A percentile compares a stretch with the other conserved stretches of the same genome.
These are phyloP conservation scores for Candida dajiaensis DNA, from an alignment of 805 yeast genomes.

Conservation along the genomic window DNA sequence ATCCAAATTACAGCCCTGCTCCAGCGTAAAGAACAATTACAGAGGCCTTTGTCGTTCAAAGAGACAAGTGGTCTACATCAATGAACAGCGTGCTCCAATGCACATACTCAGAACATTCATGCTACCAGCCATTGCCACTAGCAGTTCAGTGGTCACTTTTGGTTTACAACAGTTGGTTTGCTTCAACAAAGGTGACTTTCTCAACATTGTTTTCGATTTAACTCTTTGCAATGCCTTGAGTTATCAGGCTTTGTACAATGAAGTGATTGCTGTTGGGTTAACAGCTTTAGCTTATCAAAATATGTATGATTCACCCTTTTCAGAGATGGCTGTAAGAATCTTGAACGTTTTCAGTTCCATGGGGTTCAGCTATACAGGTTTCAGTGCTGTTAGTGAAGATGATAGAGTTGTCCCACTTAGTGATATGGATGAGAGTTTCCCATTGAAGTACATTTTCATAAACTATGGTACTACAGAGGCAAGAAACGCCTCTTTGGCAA, in stretches of 20 bases:
- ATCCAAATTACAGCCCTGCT: not conserved
- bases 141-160: not conserved
- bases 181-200: not conserved
- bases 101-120: not conserved
- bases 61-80: not conserved
- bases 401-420: not conserved
- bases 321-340: not conserved
- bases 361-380: not conserved
- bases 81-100: not conserved
- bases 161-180: not conserved
- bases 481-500: constrained; percentile 2
- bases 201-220: not conserved
- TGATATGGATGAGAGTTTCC: not conserved
- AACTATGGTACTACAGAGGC: not conserved
- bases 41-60: not conserved
- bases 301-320: not conserved
- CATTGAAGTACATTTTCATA: not conserved
- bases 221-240: not conserved
- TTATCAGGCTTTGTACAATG: not conserved
- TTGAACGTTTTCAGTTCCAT: not conserved
- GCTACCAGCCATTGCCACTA: not conserved
- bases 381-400: not conserved
- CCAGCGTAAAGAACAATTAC: not conserved
- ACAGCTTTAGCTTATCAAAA: not conserved
- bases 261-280: not conserved